Conservation (phyloP, 176 grass and related monocot genomes). For the Miscanthus lutarioriparius region DNA sequence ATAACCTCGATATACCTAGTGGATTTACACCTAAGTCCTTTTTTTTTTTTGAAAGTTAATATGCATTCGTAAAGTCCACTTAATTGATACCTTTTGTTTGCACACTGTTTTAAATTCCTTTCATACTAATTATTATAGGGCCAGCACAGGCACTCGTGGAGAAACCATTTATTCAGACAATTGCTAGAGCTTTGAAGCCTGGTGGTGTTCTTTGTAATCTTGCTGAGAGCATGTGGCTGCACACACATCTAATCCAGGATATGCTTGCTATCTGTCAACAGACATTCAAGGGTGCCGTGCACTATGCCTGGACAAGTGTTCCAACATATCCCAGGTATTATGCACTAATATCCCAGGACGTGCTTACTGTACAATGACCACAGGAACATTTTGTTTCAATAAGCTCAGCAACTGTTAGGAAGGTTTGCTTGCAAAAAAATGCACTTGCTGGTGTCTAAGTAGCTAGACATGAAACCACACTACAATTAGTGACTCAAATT, state of each 20-base stretch:
- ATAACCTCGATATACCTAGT: background rate
- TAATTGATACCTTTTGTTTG: background rate
- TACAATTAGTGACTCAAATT: no score
- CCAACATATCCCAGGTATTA: conserved; percentile 88
- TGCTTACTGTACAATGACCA: no score
- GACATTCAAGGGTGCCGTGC: conserved; percentile 73
- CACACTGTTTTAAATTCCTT: background rate
- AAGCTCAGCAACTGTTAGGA: no score
- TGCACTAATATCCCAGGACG: background rate
- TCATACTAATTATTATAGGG: conserved; percentile 45
- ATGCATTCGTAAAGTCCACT: background rate
- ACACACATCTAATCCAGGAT: conserved; percentile 93
- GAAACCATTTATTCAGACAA: conserved; percentile 85
- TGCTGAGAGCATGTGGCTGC: conserved; percentile 90
- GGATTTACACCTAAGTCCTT: background rate
- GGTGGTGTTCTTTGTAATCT: conserved; percentile 94
- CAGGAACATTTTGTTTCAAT: no score
- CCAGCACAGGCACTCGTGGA: conserved; percentile 88
- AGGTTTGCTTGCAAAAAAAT: no score
- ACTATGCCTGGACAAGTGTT: conserved; percentile 85
- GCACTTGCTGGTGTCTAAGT: no score
- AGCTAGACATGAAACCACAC: no score
- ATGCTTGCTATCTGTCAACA: conserved; percentile 75
- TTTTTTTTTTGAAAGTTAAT: background rate
- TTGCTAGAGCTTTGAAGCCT: conserved; percentile 76